A percentile compares a stretch with the other conserved stretches of the same genome.
Conservation (phyloP, 73 alveolate genomes). For the Symbiodinium natans region DNA sequence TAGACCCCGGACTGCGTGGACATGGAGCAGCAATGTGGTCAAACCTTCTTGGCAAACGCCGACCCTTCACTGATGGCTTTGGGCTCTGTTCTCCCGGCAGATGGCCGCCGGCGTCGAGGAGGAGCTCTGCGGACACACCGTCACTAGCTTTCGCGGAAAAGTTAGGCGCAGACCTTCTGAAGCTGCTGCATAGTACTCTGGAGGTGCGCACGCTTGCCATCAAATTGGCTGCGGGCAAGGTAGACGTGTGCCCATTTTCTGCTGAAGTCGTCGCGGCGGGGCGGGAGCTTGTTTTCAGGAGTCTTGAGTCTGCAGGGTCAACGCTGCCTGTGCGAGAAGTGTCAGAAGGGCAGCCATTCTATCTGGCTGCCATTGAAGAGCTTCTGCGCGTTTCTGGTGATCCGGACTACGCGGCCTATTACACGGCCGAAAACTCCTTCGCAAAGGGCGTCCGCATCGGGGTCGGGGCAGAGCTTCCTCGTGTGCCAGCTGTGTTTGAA, state of each 20-base stretch:
- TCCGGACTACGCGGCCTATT: background rate
- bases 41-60: background rate
- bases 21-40: background rate
- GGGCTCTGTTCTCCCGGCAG: background rate
- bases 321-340: background rate
- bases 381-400: background rate
- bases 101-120: background rate
- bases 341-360: constrained; percentile 23
- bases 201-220: background rate
- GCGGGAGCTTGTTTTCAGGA: background rate
- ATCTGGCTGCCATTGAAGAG: background rate
- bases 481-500: constrained; percentile 16
- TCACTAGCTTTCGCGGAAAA: background rate
- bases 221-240: background rate
- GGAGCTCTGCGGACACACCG: background rate
- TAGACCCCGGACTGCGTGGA: background rate
- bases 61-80: background rate
- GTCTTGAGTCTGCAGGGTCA: background rate
- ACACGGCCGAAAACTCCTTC: background rate
- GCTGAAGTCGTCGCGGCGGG: background rate
- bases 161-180: background rate
- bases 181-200: background rate
- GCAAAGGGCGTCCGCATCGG: constrained; percentile 34
- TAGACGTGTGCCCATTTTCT: background rate
- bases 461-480: background rate